A percentile compares a stretch with the other conserved stretches of the same genome.
These are phyloP conservation scores for Ceratocystis ficicola DNA, from an alignment of 2,329 filamentous ascomycete species.

Conservation along the genomic window DNA sequence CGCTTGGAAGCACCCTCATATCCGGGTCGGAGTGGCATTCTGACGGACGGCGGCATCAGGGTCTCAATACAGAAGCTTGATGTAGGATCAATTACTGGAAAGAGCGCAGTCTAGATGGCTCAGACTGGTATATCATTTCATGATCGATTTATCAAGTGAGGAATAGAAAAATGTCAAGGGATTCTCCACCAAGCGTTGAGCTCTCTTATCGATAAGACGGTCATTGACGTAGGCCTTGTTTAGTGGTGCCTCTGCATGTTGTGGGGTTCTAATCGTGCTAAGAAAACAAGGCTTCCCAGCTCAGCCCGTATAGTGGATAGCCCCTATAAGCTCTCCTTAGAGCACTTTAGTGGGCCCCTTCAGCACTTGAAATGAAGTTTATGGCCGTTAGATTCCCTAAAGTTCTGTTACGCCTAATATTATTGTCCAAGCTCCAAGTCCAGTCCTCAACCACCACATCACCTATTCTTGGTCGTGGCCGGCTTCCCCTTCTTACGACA, in stretches of 20 bases:
- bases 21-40: conserved; percentile 21
- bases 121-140: neutral
- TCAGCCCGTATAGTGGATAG: neutral
- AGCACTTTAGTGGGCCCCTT: neutral
- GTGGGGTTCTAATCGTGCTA: neutral
- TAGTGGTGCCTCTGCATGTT: no score
- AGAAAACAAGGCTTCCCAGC: no score
- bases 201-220: conserved; percentile 20
- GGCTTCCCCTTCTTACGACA: neutral
- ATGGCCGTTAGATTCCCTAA: neutral
- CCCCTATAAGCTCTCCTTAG: neutral
- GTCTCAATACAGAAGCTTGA: neutral
- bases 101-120: neutral
- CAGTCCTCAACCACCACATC: neutral
- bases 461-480: neutral
- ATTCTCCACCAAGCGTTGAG: conserved; percentile 12
- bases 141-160: neutral
- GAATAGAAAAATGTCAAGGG: conserved; percentile 7
- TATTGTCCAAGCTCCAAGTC: neutral
- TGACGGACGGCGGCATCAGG: neutral
- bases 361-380: neutral
- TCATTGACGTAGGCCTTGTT: neutral
- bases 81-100: neutral
- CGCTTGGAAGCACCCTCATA: conserved; percentile 13
- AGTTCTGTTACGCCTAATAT: neutral